Evolutionary conservation across 2,329 filamentous ascomycete species (phyloP).

Genomic region (Botrytis squamosa): DNA sequence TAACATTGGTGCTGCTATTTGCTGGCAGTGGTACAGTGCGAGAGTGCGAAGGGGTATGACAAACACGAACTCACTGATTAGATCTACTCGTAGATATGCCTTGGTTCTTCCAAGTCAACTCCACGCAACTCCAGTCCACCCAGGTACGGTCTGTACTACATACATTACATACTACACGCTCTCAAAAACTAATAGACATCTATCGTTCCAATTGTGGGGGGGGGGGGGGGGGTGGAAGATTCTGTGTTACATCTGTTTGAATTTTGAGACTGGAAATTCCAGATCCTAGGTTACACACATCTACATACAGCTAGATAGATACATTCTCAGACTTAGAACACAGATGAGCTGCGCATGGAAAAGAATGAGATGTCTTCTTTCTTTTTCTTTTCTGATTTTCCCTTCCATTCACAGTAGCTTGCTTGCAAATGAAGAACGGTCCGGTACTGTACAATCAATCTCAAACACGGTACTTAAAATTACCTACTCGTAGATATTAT

Average conservation of each 20-base stretch:
- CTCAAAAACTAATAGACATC: neutral
- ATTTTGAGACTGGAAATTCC: slow-evolving; percentile 1
- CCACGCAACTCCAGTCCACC: neutral
- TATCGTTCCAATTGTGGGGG: neutral
- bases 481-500: neutral
- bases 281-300: neutral
- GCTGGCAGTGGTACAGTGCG: neutral
- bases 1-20: neutral
- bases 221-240: neutral
- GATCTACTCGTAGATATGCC: neutral
- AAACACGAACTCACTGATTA: slow-evolving; percentile 13
- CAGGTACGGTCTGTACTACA: neutral
- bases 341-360: neutral
- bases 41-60: neutral
- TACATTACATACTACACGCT: neutral
- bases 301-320: neutral
- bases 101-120: neutral
- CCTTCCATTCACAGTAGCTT: neutral
- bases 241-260: neutral
- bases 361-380: neutral
- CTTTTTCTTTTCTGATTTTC: neutral
- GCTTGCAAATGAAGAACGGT: slow-evolving; percentile 4
- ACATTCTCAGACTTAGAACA: neutral
- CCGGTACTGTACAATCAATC: slow-evolving; percentile 13
- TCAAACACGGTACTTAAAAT: slow-evolving; percentile 16